Percentiles rank a stretch among this genome's conserved stretches.
These are phyloP conservation scores for Hypocrella siamensis DNA, from an alignment of 2,329 filamentous ascomycete genomes.

Conservation along the genomic window DNA sequence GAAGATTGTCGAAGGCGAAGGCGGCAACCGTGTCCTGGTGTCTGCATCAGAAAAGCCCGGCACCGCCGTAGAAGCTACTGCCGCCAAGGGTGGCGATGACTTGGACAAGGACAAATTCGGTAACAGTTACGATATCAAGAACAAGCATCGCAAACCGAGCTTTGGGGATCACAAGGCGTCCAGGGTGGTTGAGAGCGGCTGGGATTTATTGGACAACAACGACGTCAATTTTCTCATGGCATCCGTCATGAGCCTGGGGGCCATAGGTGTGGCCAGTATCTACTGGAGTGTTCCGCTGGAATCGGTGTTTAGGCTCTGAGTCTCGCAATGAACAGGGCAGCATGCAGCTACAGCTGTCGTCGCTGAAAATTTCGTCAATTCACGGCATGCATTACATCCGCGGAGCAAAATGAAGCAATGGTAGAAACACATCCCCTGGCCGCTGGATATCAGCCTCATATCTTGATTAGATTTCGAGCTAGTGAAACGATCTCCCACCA, in stretches of 20 bases:
- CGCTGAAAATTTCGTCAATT: no score
- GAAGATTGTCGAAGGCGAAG: conserved; percentile 78
- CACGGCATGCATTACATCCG: no score
- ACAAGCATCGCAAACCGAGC: conserved; percentile 33
- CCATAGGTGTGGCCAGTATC: conserved; percentile 51
- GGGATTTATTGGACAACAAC: conserved; percentile 82
- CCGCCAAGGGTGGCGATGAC: conserved; percentile 12
- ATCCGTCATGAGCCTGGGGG: conserved; percentile 59
- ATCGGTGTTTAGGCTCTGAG: conserved; percentile 8
- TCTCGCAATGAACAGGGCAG: no score
- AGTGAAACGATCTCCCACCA: no score
- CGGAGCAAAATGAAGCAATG: no score
- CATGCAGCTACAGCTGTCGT: no score
- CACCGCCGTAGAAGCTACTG: no score
- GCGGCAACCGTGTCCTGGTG: conserved; percentile 45
- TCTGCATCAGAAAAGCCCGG: no score
- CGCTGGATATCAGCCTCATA: no score
- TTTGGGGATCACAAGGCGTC: conserved; percentile 43
- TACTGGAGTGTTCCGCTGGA: conserved; percentile 41
- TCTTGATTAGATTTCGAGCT: no score
- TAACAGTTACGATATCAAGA: conserved; percentile 3
- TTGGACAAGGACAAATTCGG: conserved; percentile 30
- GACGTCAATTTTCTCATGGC: conserved; percentile 93
- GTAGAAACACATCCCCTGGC: no score
- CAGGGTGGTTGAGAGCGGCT: conserved; percentile 46